A percentile compares a stretch with the other conserved stretches of the same genome.
Conservation (phyloP, 257 asterid genomes). For the Oldenlandia corymbosa region DNA sequence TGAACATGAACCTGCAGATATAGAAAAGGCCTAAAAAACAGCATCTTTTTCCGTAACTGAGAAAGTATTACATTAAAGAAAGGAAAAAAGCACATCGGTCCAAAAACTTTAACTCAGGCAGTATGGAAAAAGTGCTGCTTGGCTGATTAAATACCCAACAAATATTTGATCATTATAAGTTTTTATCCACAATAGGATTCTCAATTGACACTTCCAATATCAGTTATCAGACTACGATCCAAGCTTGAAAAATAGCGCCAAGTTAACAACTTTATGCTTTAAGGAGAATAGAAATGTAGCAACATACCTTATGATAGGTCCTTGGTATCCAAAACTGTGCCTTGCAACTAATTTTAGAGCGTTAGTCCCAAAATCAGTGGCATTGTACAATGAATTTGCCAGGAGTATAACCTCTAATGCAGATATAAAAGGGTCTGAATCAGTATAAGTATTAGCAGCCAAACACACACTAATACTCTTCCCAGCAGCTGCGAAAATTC, state of each 20-base stretch:
- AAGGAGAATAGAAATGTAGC: neutral
- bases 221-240: neutral
- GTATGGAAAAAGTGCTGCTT: neutral
- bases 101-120: constrained; percentile 3
- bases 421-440: constrained; percentile 95
- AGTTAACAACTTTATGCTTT: neutral
- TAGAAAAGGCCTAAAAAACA: neutral
- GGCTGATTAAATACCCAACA: neutral
- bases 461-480: constrained; percentile 78
- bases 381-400: constrained; percentile 73
- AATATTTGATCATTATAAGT: neutral
- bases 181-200: neutral
- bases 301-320: constrained; percentile 58
- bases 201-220: neutral
- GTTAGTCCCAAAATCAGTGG: constrained; percentile 56
- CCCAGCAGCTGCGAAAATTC: constrained; percentile 61
- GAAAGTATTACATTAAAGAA: neutral
- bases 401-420: constrained; percentile 70
- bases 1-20: neutral
- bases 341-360: constrained; percentile 69
- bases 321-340: constrained; percentile 75
- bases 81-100: neutral
- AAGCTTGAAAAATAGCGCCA: neutral
- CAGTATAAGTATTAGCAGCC: constrained; percentile 70
- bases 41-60: neutral